Evolutionary conservation across 148 eudicot genomes (phyloP), one percentile per base, ranked within the genome.

Genomic region (Tetragonia tetragonoides): DNA sequence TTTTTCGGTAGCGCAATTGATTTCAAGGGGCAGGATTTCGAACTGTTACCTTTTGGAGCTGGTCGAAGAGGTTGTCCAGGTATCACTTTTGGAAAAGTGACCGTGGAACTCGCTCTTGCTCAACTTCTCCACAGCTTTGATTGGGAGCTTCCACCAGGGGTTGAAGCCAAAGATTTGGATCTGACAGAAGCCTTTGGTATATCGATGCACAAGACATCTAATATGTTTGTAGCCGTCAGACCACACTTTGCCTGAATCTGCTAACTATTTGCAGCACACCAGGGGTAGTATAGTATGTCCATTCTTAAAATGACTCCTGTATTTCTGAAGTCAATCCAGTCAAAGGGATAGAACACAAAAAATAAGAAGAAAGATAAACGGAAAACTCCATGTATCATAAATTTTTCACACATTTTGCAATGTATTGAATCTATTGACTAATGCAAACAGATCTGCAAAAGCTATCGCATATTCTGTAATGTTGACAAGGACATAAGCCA

Each of bases 41-140:
- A 89, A 86, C 66, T 91, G 75, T 61, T 89, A 66, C 95, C 93
- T 11, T 89, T 89, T 64, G 95, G 95, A 10, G 87, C 90, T 53
- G 95, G 95, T 10, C 76, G 95, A 84, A 77, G 95, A 80, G 82
- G 75, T 7, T 91, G 93, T 68, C 93, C 91, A 3, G 93, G 78
- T 1, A 89, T 91, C 44, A 68, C 77, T n/a, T 89, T 87, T 34
- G 90, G 85, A 54, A 59, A 75, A 16, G 85, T 81, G 3, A 83
- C 68, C 11, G 75, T 86, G 68, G 90, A 91, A 81, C 84, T 89
- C 7, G 87, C 86, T 59, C 70, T 91, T 20, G 93, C 95, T 60
- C 84, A 91, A 38, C 87, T 89, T 44, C 84, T 91, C 38, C 83
- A 83, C 67, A 81, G 81, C 73, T 89, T 91, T 77, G 88, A 89